These are phyloP conservation scores for Entrophospora sp. DNA, from an alignment of 192 early-diverging fungal species.

Conservation along the genomic window DNA sequence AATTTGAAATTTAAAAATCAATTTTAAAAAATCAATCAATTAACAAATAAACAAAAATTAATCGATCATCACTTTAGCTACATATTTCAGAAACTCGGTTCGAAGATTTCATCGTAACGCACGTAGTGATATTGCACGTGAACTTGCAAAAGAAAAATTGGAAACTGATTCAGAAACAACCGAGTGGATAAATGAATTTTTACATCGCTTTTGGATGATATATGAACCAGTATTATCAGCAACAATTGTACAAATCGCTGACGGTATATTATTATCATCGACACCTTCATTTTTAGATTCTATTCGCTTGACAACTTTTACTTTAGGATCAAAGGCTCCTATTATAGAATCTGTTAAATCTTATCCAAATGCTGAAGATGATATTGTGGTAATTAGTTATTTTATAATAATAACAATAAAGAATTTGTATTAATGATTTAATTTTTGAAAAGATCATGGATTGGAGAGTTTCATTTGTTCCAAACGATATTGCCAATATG, in stretches of 20 bases:
- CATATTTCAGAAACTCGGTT: constrained; percentile 68
- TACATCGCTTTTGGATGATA: constrained; percentile 79
- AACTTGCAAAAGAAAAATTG: constrained; percentile 42
- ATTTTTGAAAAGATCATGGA: constrained; percentile 64
- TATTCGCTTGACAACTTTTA: constrained; percentile 63
- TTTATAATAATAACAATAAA: not conserved
- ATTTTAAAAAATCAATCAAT: too few relatives aligned
- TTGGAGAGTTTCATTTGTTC: constrained; percentile 79
- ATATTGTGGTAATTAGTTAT: constrained; percentile 48
- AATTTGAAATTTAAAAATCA: not conserved
- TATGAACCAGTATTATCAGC: constrained; percentile 81
- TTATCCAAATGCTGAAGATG: constrained; percentile 63
- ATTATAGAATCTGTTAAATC: constrained; percentile 62
- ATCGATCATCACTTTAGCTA: constrained; percentile 32
- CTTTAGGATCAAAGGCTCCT: constrained; percentile 69
- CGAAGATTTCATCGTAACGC: constrained; percentile 57
- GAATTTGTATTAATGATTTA: not conserved
- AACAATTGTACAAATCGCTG: constrained; percentile 59
- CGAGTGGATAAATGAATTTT: constrained; percentile 89
- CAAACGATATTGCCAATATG: constrained; percentile 70
- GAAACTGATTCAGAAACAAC: constrained; percentile 53
- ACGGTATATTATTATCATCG: constrained; percentile 62
- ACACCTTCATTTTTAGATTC: constrained; percentile 78
- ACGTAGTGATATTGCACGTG: constrained; percentile 61
- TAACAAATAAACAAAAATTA: too few relatives aligned